These are phyloP conservation scores for Tetrastigma voinierianum DNA, from an alignment of 164 flowering plant species.

Conservation along the genomic window DNA sequence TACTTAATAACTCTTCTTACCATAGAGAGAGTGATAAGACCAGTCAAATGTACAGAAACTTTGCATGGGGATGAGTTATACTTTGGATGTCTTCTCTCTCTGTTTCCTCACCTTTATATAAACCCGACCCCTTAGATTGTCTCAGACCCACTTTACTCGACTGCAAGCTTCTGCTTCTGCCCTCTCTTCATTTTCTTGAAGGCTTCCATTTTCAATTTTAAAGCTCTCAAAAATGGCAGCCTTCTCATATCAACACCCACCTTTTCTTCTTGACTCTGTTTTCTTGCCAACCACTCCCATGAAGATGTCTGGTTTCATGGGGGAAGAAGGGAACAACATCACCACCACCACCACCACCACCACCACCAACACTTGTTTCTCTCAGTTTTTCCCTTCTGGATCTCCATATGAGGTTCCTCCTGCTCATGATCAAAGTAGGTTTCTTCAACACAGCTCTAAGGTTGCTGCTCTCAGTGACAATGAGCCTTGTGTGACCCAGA, in stretches of 20 bases:
- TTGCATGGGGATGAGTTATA: slow-evolving; percentile 18
- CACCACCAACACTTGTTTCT: slow-evolving; percentile 15
- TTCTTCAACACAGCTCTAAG: slow-evolving; percentile 19
- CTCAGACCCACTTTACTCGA: slow-evolving; percentile 19
- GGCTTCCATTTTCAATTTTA: slow-evolving; percentile 10
- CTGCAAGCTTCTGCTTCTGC: slow-evolving; percentile 17
- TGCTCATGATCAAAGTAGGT: slow-evolving; percentile 23
- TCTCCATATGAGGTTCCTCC: slow-evolving; percentile 5
- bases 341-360: no score
- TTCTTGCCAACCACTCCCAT: slow-evolving; percentile 26
- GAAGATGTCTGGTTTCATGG: slow-evolving; percentile 25
- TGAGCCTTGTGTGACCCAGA: slow-evolving; percentile 24
- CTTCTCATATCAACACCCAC: slow-evolving; percentile 50
- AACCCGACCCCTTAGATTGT: slow-evolving; percentile 12
- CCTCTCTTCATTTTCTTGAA: slow-evolving; percentile 21
- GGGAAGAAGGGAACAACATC: slow-evolving; percentile 30
- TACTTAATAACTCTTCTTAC: background rate
- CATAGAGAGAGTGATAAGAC: slow-evolving; percentile 12
- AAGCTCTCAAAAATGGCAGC: slow-evolving; percentile 49
- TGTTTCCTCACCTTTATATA: no score
- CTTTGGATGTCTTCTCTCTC: background rate
- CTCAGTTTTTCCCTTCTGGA: slow-evolving; percentile 28
- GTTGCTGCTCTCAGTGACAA: slow-evolving; percentile 18
- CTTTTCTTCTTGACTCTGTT: slow-evolving; percentile 40
- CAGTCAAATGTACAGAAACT: slow-evolving; percentile 28